Evolutionary conservation across 306 rosid species (phyloP).

Genomic region (Cicer cuneatum): DNA sequence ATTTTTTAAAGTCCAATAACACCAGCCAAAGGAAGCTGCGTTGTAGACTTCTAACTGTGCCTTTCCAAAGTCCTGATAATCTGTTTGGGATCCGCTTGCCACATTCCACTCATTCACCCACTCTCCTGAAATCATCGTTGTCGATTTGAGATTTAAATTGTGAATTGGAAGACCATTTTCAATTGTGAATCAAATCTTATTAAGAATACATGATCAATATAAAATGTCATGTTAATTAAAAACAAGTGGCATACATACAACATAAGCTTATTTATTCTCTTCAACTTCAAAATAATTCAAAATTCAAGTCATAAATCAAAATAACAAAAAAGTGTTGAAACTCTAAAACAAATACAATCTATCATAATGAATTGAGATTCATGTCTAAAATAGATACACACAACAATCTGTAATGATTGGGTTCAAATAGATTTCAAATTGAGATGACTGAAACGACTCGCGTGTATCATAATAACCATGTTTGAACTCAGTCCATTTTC

Average conservation of each 20-base stretch:
- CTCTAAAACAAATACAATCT: too few relatives aligned
- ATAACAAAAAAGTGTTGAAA: too few relatives aligned
- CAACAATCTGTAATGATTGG: too few relatives aligned
- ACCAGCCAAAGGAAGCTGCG: slow-evolving; percentile 88
- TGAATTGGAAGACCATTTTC: neutral
- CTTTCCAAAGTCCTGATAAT: slow-evolving; percentile 75
- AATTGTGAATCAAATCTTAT: neutral
- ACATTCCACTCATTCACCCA: slow-evolving; percentile 64
- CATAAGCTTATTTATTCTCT: too few relatives aligned
- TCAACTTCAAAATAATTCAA: too few relatives aligned
- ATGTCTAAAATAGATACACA: too few relatives aligned
- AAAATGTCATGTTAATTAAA: neutral
- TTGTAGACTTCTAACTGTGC: slow-evolving; percentile 79
- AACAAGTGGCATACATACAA: too few relatives aligned
- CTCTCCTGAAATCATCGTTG: slow-evolving; percentile 52
- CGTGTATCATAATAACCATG: too few relatives aligned
- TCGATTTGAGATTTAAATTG: neutral
- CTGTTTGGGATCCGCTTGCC: slow-evolving; percentile 58
- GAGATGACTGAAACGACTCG: too few relatives aligned
- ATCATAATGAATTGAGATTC: too few relatives aligned
- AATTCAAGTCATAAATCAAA: too few relatives aligned
- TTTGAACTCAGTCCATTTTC: neutral
- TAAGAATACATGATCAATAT: neutral
- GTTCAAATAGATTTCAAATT: too few relatives aligned
- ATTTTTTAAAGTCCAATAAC: slow-evolving; percentile 84